Evolutionary conservation across 192 early-diverging fungal genomes (phyloP), one percentile per base, ranked within the genome.

Genomic region (Dissophora ornata): DNA sequence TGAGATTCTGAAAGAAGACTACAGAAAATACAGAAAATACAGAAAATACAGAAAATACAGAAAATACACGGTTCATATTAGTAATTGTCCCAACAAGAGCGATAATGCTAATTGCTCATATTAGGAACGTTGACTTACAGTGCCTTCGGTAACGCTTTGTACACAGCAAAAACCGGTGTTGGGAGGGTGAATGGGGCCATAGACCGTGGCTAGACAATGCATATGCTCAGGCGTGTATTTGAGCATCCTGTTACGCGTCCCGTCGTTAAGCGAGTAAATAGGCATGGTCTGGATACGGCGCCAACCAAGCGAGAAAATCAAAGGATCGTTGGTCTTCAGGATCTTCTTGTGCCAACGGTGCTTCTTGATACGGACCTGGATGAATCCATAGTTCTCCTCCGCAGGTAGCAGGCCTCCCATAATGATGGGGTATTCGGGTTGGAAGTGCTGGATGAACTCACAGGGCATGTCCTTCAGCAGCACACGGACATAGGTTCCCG

Each of bases 151-250:
- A 11, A 95, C 84, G 44, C 83, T 88, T 78, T 96, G 94, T 49
- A 95, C 86, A 11, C 94, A 93, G 81, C 98, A 99, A 80, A 99
- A 98, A 41, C 96, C 96, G 4, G 98, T 95, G 42, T 96, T 96
- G 18, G 96, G 97, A n/a, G 92, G 87, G 33, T 96, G 93, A 47
- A 92, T 90, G n/a, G 98, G 98, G 13, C 94, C 96, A 73, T 92
- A 98, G 61, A 98, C 89, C 0, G 94, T 94, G 8, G 95, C 98
- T 56, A 95, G 79, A 85, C 98, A 98, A 87, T 99, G 98, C 98
- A 99, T 98, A 75, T 99, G 98, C 82, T 98, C 95, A 16, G 98
- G 98, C 10, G 98, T 97, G 80, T 99, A 99, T 81, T 99, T 99
- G 36, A 99, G 88, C 96, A 99, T 97, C 30, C 96, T 87, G 81